Conservation (phyloP, 169 alveolate species). For the Fabrea salina region DNA sequence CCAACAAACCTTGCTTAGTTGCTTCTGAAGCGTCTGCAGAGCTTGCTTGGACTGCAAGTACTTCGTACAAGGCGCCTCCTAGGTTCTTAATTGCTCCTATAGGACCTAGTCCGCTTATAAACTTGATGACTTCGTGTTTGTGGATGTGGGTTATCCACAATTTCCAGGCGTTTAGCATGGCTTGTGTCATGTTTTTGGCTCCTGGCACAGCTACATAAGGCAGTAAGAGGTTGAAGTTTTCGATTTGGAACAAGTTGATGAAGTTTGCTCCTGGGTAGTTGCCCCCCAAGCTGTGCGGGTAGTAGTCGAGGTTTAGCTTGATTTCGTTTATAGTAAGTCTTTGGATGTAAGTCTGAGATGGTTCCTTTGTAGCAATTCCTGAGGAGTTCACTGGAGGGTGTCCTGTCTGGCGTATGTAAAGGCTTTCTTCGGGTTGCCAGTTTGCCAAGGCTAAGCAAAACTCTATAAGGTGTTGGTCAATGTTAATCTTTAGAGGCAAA, state of each 20-base stretch:
- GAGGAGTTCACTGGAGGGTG: neutral
- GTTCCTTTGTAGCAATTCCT: neutral
- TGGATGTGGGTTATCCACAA: neutral
- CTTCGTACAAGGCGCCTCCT: neutral
- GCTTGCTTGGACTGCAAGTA: neutral
- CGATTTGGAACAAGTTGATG: constrained; percentile 6
- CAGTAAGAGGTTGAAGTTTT: neutral
- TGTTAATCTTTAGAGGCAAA: constrained; percentile 14
- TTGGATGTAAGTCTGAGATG: neutral
- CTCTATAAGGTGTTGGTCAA: constrained; percentile 24
- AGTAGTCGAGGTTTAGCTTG: neutral
- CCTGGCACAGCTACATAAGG: constrained; percentile 1
- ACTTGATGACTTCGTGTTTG: neutral
- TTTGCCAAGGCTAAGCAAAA: neutral
- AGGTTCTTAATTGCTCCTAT: neutral
- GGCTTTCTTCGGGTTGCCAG: neutral
- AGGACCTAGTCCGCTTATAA: constrained; percentile 21
- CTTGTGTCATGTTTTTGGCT: neutral
- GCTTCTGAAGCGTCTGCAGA: neutral
- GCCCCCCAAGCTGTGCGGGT: constrained; percentile 24
- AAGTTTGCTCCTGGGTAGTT: constrained; percentile 10
- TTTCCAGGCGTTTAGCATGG: neutral
- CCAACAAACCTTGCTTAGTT: neutral
- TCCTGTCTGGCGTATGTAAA: neutral
- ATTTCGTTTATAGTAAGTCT: neutral